A percentile compares a stretch with the other conserved stretches of the same genome.
Conservation (phyloP, 345 rosid genomes). For the Pistacia integerrima region DNA sequence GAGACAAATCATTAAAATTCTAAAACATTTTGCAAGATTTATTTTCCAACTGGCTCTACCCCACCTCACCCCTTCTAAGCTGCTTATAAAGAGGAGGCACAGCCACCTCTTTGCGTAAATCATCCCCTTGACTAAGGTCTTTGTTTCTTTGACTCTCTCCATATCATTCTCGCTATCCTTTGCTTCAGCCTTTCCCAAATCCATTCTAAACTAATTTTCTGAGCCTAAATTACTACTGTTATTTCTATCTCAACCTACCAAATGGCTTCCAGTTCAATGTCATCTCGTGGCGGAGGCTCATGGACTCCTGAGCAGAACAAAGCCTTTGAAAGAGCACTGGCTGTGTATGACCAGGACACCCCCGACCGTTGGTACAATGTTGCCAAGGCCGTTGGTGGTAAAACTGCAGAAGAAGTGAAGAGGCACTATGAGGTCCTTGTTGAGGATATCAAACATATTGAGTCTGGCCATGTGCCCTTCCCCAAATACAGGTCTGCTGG, state of each 20-base stretch:
- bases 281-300: conserved; percentile 60
- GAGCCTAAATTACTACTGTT: not conserved
- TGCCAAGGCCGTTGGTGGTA: conserved; percentile 87
- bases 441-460: conserved; percentile 72
- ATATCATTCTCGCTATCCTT: conserved; percentile 3
- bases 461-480: conserved; percentile 81
- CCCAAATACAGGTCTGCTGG: conserved; percentile 69
- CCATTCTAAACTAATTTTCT: not conserved
- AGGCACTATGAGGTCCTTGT: conserved; percentile 76
- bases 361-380: conserved; percentile 98
- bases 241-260: not conserved
- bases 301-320: conserved; percentile 95
- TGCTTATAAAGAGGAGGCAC: conserved; percentile 67
- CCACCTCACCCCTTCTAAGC: conserved; percentile 27
- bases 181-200: conserved; percentile 5
- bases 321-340: conserved; percentile 91
- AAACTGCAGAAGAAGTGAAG: conserved; percentile 84
- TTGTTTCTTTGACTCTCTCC: conserved; percentile 12
- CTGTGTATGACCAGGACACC: conserved; percentile 86
- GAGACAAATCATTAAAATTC: conserved; percentile 67
- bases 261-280: conserved; percentile 87
- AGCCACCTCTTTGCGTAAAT: conserved; percentile 53
- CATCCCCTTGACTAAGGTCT: conserved; percentile 31
- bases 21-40: conserved; percentile 38
- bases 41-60: conserved; percentile 48